phyloP scores from a whole-genome alignment of 192 early-diverging fungal genomes.

The Chytriomyces sp. region DNA sequence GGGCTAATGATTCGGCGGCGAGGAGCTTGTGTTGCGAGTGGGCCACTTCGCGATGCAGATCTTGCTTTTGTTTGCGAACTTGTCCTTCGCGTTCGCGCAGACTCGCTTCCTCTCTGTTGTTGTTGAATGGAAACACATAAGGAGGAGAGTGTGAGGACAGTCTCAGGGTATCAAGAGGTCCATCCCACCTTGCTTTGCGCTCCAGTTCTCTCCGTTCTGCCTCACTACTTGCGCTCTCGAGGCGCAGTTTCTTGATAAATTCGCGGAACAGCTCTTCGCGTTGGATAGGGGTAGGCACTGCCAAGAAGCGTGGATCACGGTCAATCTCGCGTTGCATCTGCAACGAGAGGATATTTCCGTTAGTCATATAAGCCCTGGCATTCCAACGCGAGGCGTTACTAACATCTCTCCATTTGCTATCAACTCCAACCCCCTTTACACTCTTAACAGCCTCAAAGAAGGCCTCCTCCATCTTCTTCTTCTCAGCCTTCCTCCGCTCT shows the following conservation, averaged over 20 bases:
- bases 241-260: slow-evolving; percentile 53
- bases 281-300: slow-evolving; percentile 60
- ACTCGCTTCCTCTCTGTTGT: slow-evolving; percentile 56
- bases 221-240: slow-evolving; percentile 32
- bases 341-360: neutral
- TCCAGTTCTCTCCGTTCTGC: slow-evolving; percentile 39
- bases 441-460: slow-evolving; percentile 64
- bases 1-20: slow-evolving; percentile 43
- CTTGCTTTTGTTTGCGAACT: slow-evolving; percentile 47
- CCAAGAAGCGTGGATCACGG: slow-evolving; percentile 65
- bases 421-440: slow-evolving; percentile 55
- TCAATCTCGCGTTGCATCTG: slow-evolving; percentile 68
- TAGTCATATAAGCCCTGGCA: neutral
- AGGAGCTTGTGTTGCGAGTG: slow-evolving; percentile 32
- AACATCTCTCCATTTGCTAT: slow-evolving; percentile 62
- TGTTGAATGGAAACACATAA: neutral
- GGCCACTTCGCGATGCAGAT: slow-evolving; percentile 43
- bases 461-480: slow-evolving; percentile 48
- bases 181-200: slow-evolving; percentile 35
- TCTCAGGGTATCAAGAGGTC: slow-evolving; percentile 8
- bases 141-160: neutral
- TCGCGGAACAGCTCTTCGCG: slow-evolving; percentile 74
- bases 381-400: neutral
- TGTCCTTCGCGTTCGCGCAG: slow-evolving; percentile 58
- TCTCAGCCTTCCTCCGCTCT: slow-evolving; percentile 48